Percentiles rank a stretch among this genome's conserved stretches.
These are phyloP conservation scores for Umbelopsis ramanniana DNA, from an alignment of 192 early-diverging fungal genomes.

Conservation along the genomic window DNA sequence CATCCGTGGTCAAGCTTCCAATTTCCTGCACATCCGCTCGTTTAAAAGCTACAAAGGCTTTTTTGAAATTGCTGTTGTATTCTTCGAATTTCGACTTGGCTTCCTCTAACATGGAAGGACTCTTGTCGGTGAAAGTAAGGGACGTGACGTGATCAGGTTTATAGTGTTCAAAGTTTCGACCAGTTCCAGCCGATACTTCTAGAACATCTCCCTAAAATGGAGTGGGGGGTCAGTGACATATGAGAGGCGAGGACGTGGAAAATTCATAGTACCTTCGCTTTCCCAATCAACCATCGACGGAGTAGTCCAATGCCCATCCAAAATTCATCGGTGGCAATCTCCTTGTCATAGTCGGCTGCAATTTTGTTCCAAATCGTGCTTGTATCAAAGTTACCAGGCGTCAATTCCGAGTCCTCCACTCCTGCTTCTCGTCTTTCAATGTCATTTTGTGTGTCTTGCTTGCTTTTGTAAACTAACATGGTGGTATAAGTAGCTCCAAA, in stretches of 20 bases:
- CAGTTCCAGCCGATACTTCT: conserved; percentile 68
- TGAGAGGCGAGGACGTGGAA: no score
- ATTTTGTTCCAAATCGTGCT: conserved; percentile 50
- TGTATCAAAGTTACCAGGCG: conserved; percentile 39
- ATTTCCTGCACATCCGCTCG: conserved; percentile 44
- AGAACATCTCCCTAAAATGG: conserved; percentile 54
- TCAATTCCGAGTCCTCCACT: conserved; percentile 14
- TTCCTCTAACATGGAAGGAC: conserved; percentile 53
- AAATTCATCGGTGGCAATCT: conserved; percentile 64
- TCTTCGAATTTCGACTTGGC: conserved; percentile 42
- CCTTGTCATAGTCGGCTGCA: conserved; percentile 57
- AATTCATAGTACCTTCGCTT: conserved; percentile 44
- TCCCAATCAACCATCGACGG: conserved; percentile 47
- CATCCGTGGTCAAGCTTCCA: conserved; percentile 3
- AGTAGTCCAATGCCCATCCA: conserved; percentile 60
- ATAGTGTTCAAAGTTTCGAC: conserved; percentile 65
- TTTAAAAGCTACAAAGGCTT: conserved; percentile 31
- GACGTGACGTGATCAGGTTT: conserved; percentile 39
- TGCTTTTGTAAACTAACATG: conserved; percentile 42
- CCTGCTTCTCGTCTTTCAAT: neutral
- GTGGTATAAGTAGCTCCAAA: conserved; percentile 43
- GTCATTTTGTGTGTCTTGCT: conserved; percentile 30
- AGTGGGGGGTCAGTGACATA: neutral
- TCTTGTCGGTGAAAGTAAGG: conserved; percentile 58
- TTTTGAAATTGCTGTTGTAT: conserved; percentile 31